These are phyloP conservation scores for Saccharomyces kudriavzevii DNA, from an alignment of 805 yeast genomes.

Conservation along the genomic window DNA sequence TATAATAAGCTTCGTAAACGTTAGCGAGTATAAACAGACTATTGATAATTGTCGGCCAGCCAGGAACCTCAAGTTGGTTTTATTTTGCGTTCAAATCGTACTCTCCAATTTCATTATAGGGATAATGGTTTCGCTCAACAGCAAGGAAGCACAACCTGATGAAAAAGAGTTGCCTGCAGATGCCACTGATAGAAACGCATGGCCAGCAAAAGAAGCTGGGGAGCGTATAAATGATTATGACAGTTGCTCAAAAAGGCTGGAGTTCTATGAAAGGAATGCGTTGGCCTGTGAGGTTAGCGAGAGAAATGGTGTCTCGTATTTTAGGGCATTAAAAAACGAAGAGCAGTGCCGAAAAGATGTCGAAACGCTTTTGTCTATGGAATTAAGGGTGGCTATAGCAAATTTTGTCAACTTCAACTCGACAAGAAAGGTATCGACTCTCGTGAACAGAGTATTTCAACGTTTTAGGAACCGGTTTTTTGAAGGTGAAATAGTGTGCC, in stretches of 20 bases:
- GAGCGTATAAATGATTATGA: constrained; percentile 83
- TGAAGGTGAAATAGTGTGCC: constrained; percentile 76
- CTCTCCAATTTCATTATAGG: not conserved
- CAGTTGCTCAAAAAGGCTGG: constrained; percentile 59
- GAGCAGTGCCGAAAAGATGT: constrained; percentile 47
- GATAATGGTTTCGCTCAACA: not conserved
- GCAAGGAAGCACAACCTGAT: not conserved
- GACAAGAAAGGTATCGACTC: constrained; percentile 65
- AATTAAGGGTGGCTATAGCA: constrained; percentile 77
- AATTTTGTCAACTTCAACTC: constrained; percentile 70
- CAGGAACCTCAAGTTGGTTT: not conserved
- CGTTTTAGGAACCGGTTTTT: constrained; percentile 70
- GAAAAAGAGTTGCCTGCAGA: not conserved
- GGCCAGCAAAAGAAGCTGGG: constrained; percentile 69
- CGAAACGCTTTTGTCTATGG: constrained; percentile 74
- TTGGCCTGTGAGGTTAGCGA: constrained; percentile 94
- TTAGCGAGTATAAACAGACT: not conserved
- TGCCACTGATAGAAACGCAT: constrained; percentile 40
- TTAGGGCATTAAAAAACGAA: constrained; percentile 78
- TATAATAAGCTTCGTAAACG: not conserved
- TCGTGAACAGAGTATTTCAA: constrained; percentile 74
- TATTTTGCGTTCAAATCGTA: not conserved
- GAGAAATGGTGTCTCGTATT: constrained; percentile 74
- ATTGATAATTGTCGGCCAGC: not conserved
- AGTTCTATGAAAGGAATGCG: constrained; percentile 58